Percentiles rank a stretch among this genome's conserved stretches.
phyloP scores from a whole-genome alignment of 306 rosid species.

The Lathyrus aphaca region DNA sequence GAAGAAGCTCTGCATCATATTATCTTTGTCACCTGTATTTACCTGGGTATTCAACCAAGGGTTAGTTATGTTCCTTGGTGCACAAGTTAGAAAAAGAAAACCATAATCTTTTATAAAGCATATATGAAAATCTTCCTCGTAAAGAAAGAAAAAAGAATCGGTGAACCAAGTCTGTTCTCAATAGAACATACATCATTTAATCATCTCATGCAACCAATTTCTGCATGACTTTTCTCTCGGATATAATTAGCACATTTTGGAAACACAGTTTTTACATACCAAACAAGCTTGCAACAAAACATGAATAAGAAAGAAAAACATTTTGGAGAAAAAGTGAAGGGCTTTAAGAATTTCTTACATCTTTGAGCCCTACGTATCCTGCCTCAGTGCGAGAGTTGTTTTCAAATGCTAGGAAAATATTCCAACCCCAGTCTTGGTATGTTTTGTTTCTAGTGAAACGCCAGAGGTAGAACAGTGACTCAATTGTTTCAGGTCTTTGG shows the following conservation, averaged over 20 bases:
- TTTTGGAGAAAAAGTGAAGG: conserved; percentile 32
- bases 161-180: not conserved
- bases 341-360: conserved; percentile 61
- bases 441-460: conserved; percentile 91
- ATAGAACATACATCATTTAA: conserved; percentile 12
- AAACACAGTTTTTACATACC: not conserved
- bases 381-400: conserved; percentile 78
- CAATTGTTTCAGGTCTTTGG: conserved; percentile 91
- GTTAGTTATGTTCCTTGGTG: conserved; percentile 23
- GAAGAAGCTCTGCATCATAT: conserved; percentile 72
- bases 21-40: conserved; percentile 47
- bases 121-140: conserved; percentile 25
- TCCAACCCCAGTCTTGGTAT: conserved; percentile 99
- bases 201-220: conserved; percentile 14
- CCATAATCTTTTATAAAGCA: conserved; percentile 17
- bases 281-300: conserved; percentile 17
- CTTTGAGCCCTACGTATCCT: conserved; percentile 95
- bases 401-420: conserved; percentile 95
- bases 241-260: conserved; percentile 27
- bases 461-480: conserved; percentile 94
- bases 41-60: conserved; percentile 51
- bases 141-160: not conserved
- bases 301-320: conserved; percentile 27
- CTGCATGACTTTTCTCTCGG: conserved; percentile 9
- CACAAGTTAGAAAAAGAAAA: conserved; percentile 27